A percentile compares a stretch with the other conserved stretches of the same genome.
These are phyloP conservation scores for Penicillium steckii DNA, from an alignment of 495 filamentous ascomycete genomes.

Conservation along the genomic window DNA sequence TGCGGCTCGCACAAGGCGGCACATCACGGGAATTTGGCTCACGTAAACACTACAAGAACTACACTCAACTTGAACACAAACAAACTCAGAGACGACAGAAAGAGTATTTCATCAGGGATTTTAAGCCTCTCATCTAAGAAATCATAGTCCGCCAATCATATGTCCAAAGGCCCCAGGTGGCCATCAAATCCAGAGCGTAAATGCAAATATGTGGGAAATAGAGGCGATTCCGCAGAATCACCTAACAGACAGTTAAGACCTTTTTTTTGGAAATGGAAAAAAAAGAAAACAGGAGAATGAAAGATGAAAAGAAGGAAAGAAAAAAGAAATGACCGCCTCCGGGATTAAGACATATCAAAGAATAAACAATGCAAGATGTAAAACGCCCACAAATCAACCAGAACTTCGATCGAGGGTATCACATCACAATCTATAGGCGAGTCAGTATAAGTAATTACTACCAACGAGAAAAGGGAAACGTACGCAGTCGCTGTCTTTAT, in stretches of 20 bases:
- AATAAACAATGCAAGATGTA: conserved; percentile 13
- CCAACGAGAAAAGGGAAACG: conserved; percentile 36
- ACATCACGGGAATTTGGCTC: neutral
- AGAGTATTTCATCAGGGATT: conserved; percentile 9
- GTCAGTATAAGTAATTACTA: conserved; percentile 24
- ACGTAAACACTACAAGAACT: neutral
- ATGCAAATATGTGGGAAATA: conserved; percentile 22
- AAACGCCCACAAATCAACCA: conserved; percentile 12
- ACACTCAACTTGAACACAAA: too few relatives aligned
- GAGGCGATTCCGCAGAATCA: conserved; percentile 1
- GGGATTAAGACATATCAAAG: conserved; percentile 18
- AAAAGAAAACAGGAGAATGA: too few relatives aligned
- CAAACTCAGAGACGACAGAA: neutral
- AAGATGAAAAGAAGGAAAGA: too few relatives aligned
- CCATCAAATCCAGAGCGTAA: conserved; percentile 20
- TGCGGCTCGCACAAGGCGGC: too few relatives aligned
- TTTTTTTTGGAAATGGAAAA: conserved; percentile 11
- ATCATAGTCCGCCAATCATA: conserved; percentile 18
- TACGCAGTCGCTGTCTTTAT: conserved; percentile 88
- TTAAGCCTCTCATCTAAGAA: conserved; percentile 21
- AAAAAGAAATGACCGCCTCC: too few relatives aligned
- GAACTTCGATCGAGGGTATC: conserved; percentile 39
- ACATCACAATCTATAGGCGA: conserved; percentile 56
- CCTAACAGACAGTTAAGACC: conserved; percentile 13
- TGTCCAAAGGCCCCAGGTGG: conserved; percentile 23